Percentiles rank a stretch among this genome's conserved stretches.
These are phyloP conservation scores for Solanum bulbocastanum DNA, from an alignment of 257 asterid genomes.

Conservation along the genomic window DNA sequence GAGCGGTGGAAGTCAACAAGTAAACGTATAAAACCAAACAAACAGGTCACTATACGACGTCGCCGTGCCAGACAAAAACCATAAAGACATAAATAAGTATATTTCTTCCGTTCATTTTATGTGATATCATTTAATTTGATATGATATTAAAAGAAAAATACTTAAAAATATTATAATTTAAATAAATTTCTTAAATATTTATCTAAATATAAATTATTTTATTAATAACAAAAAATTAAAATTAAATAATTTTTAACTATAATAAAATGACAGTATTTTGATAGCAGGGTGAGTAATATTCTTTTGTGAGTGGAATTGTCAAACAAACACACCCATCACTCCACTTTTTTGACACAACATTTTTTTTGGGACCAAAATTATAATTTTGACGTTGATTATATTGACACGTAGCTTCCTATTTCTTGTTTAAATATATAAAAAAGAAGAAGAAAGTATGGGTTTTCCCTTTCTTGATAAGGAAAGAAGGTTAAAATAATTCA, in stretches of 20 bases:
- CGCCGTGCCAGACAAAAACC: neutral
- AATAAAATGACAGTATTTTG: neutral
- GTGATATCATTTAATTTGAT: no score
- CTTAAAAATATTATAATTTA: no score
- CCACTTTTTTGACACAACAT: neutral
- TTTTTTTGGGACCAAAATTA: neutral
- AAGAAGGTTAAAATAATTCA: neutral
- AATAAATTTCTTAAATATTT: no score
- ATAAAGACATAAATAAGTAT: neutral
- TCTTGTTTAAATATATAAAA: neutral
- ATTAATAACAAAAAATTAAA: no score
- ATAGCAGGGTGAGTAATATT: neutral
- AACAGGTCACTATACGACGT: slow-evolving; percentile 12
- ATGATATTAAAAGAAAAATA: no score
- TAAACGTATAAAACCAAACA: neutral
- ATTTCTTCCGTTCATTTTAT: no score
- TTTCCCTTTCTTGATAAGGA: neutral
- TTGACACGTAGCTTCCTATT: neutral
- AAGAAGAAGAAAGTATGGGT: neutral
- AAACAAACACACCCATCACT: neutral
- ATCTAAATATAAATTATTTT: no score
- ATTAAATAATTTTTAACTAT: no score
- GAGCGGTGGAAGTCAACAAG: neutral
- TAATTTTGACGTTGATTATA: neutral
- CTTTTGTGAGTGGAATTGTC: neutral